Evolutionary conservation across 225 moss, liverwort and hornwort genomes (phyloP).

Genomic region (Marchantia paleacea): DNA sequence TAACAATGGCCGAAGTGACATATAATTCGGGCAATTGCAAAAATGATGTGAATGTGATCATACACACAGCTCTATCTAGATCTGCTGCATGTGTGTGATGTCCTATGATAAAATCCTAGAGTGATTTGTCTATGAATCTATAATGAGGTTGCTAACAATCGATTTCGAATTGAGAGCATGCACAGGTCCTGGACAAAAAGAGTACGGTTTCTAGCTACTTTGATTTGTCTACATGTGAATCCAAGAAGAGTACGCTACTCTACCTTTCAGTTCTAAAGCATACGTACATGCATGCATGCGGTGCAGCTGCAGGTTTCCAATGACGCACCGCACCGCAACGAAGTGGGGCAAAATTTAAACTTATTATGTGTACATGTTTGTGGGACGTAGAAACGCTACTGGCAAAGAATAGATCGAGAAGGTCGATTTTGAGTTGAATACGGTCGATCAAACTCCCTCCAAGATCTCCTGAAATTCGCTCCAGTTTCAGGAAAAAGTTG

Average conservation of each 20-base stretch:
- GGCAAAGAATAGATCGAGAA: slow-evolving; percentile 1
- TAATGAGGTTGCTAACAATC: not conserved
- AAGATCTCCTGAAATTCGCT: not conserved
- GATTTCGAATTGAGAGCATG: not conserved
- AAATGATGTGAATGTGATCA: not conserved
- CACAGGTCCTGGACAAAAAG: not conserved
- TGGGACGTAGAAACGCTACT: not conserved
- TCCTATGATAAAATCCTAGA: not conserved
- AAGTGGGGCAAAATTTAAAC: not conserved
- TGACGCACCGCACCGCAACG: not conserved
- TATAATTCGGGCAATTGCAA: not conserved
- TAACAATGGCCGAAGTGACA: not conserved
- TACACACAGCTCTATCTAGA: not conserved
- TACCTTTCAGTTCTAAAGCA: not conserved
- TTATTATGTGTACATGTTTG: not conserved
- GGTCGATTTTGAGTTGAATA: not conserved
- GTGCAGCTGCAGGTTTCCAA: not conserved
- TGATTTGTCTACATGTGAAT: not conserved
- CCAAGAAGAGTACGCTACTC: not conserved
- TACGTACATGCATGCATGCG: not conserved
- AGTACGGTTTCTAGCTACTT: not conserved
- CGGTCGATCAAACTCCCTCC: too few species aligned
- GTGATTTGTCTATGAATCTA: not conserved
- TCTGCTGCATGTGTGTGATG: not conserved
- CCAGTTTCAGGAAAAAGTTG: not conserved